A percentile compares a stretch with the other conserved stretches of the same genome.
phyloP scores from a whole-genome alignment of 225 moss, liverwort and hornwort genomes.

The Rhytidiadelphus loreus region DNA sequence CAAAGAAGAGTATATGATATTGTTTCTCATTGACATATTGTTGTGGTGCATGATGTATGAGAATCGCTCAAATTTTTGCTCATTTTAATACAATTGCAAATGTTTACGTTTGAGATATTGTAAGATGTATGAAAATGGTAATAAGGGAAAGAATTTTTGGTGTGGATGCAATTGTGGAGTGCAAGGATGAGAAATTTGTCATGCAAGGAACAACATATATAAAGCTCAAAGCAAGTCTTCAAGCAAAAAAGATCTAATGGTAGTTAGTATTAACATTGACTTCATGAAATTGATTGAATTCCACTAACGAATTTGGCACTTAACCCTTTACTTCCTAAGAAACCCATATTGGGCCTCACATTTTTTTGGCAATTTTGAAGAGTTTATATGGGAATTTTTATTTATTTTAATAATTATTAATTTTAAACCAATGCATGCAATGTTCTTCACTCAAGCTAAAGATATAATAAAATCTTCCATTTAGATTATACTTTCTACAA shows the following conservation, averaged over 20 bases:
- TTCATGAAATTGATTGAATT: not conserved
- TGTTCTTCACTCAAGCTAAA: too few species aligned
- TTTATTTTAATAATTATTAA: too few species aligned
- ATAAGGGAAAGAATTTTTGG: not conserved
- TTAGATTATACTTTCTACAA: too few species aligned
- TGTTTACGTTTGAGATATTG: rapidly evolving
- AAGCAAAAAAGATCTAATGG: not conserved
- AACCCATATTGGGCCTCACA: too few species aligned
- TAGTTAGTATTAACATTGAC: too few species aligned
- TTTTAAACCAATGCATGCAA: too few species aligned
- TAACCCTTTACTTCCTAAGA: too few species aligned
- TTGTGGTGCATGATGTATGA: not conserved
- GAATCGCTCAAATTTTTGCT: not conserved
- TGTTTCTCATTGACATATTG: not conserved
- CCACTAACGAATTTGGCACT: rapidly evolving
- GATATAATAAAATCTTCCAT: too few species aligned
- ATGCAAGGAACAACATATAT: too few species aligned
- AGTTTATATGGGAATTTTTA: too few species aligned
- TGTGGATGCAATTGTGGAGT: rapidly evolving
- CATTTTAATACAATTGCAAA: not conserved
- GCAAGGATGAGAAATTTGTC: not conserved
- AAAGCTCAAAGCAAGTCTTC: not conserved
- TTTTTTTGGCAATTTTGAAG: too few species aligned
- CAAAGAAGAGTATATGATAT: not conserved
- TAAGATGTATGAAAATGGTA: not conserved